Percentiles rank a stretch among this genome's conserved stretches.
These are phyloP conservation scores for Populus tomentosa DNA, from an alignment of 441 rosid genomes.

Conservation along the genomic window DNA sequence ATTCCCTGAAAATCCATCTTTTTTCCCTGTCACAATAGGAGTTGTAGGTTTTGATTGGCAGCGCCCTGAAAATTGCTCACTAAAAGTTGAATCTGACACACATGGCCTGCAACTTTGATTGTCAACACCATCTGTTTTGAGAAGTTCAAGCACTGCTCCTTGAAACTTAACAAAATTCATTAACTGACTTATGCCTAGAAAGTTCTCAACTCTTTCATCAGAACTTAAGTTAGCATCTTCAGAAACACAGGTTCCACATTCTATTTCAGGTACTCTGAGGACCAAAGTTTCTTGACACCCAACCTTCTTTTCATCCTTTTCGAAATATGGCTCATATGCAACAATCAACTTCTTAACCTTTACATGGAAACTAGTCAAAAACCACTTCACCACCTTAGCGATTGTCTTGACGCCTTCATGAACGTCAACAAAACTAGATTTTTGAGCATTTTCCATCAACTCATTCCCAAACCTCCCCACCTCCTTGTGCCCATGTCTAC, in stretches of 20 bases:
- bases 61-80: slow-evolving; percentile 22
- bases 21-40: slow-evolving; percentile 58
- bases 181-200: slow-evolving; percentile 71
- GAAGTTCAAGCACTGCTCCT: slow-evolving; percentile 84
- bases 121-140: slow-evolving; percentile 46
- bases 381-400: slow-evolving; percentile 96
- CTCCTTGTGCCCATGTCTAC: slow-evolving; percentile 27
- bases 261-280: slow-evolving; percentile 64
- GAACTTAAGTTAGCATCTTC: slow-evolving; percentile 41
- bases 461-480: slow-evolving; percentile 40
- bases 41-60: slow-evolving; percentile 35
- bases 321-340: slow-evolving; percentile 72
- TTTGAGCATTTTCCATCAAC: slow-evolving; percentile 30
- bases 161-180: slow-evolving; percentile 72
- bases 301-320: slow-evolving; percentile 28
- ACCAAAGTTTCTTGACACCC: slow-evolving; percentile 52
- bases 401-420: slow-evolving; percentile 99
- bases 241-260: slow-evolving; percentile 76
- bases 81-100: slow-evolving; percentile 24
- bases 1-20: slow-evolving; percentile 86
- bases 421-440: slow-evolving; percentile 54
- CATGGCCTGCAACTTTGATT: slow-evolving; percentile 28
- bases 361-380: slow-evolving; percentile 79
- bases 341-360: slow-evolving; percentile 69
- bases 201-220: slow-evolving; percentile 39